A percentile compares a stretch with the other conserved stretches of the same genome.
Evolutionary conservation across 495 filamentous ascomycete genomes (phyloP).

Genomic region (Lasiosphaeris hirsuta): DNA sequence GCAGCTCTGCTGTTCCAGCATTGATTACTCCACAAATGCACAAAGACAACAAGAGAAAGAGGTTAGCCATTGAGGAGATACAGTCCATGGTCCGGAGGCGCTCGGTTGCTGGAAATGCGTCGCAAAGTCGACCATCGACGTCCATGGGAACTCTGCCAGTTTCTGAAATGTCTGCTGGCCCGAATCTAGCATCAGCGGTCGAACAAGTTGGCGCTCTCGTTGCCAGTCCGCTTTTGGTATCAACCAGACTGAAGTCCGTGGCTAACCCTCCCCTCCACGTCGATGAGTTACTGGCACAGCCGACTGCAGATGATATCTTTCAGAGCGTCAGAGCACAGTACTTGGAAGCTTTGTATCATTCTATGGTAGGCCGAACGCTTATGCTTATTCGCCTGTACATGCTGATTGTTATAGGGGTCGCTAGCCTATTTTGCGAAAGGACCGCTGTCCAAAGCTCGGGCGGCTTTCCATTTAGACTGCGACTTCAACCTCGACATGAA

Average conservation of each 20-base stretch:
- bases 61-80: slow-evolving; percentile 51
- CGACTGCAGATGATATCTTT: slow-evolving; percentile 61
- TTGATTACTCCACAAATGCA: slow-evolving; percentile 38
- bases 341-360: slow-evolving; percentile 83
- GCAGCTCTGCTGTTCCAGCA: slow-evolving; percentile 14
- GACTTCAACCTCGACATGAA: slow-evolving; percentile 51
- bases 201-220: no score
- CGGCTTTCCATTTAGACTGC: slow-evolving; percentile 62
- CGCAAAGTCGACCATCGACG: slow-evolving; percentile 12
- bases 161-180: no score
- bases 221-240: slow-evolving; percentile 1
- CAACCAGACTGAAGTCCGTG: slow-evolving; percentile 2
- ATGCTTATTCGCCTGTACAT: not conserved
- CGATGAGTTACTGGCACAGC: slow-evolving; percentile 37
- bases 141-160: no score
- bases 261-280: slow-evolving; percentile 1
- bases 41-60: slow-evolving; percentile 45
- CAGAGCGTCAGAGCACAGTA: slow-evolving; percentile 74
- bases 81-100: slow-evolving; percentile 34
- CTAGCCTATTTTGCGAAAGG: slow-evolving; percentile 98
- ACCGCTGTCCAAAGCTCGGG: slow-evolving; percentile 81
- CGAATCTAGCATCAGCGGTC: no score
- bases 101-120: slow-evolving; percentile 29
- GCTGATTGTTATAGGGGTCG: slow-evolving; percentile 60
- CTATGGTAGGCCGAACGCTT: slow-evolving; percentile 57